Conservation (phyloP, 805 yeast species). For the Torulaspora microellipsoides region DNA sequence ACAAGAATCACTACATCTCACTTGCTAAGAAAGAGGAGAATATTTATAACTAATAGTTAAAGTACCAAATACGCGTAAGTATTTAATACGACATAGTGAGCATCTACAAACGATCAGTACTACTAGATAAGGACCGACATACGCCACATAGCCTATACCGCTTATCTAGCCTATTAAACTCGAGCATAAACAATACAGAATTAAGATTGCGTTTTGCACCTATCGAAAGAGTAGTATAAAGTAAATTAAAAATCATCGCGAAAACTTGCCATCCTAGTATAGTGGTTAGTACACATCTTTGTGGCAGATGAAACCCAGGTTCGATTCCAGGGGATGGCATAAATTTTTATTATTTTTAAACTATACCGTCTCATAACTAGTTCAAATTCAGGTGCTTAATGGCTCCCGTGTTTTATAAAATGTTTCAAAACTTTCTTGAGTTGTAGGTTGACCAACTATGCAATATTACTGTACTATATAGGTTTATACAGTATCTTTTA, state of each 20-base stretch:
- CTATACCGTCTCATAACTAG: too few relatives aligned
- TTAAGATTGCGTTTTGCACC: neutral
- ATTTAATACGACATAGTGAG: neutral
- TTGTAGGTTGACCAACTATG: neutral
- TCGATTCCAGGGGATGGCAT: constrained; percentile 42
- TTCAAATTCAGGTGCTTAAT: too few relatives aligned
- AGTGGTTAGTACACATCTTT: constrained; percentile 42
- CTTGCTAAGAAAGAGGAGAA: too few relatives aligned
- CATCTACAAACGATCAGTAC: too few relatives aligned
- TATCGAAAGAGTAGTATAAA: neutral
- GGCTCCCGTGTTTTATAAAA: neutral
- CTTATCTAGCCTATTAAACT: too few relatives aligned
- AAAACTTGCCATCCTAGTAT: constrained; percentile 36
- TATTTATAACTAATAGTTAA: too few relatives aligned
- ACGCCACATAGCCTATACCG: too few relatives aligned
- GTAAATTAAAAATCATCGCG: too few relatives aligned
- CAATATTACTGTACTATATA: neutral
- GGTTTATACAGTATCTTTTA: constrained; percentile 30
- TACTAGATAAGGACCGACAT: too few relatives aligned
- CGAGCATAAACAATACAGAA: neutral
- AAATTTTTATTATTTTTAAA: constrained; percentile 3
- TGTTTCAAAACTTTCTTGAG: too few relatives aligned
- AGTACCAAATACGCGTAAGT: too few relatives aligned
- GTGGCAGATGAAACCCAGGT: constrained; percentile 42
- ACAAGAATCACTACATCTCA: too few relatives aligned